These are phyloP conservation scores for Psophocarpus tetragonolobus DNA, from an alignment of 306 rosid species.

Conservation along the genomic window DNA sequence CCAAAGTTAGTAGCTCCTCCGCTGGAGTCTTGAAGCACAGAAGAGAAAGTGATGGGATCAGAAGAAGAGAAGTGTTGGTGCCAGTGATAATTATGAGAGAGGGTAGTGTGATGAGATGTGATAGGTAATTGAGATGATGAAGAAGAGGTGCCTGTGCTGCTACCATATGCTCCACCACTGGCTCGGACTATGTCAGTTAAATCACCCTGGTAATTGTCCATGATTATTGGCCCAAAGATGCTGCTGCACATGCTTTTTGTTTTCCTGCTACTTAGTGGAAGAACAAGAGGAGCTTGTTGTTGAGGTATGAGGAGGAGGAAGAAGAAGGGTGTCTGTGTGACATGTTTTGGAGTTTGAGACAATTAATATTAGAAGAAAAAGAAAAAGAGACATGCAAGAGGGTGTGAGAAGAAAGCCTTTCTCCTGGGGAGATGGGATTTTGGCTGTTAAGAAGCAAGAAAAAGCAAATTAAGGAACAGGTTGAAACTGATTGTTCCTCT, in stretches of 20 bases:
- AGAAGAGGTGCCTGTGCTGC: slow-evolving; percentile 16
- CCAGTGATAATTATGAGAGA: slow-evolving; percentile 28
- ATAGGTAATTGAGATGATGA: slow-evolving; percentile 19
- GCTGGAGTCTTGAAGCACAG: slow-evolving; percentile 34
- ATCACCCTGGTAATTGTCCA: slow-evolving; percentile 90
- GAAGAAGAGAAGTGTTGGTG: slow-evolving; percentile 16
- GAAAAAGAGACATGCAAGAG: too few species aligned
- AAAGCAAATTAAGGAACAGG: slow-evolving; percentile 38
- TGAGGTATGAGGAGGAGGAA: background rate
- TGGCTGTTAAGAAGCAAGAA: slow-evolving; percentile 42
- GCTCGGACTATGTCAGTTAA: slow-evolving; percentile 76
- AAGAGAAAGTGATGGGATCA: slow-evolving; percentile 44
- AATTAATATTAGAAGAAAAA: too few species aligned
- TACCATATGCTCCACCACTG: slow-evolving; percentile 38
- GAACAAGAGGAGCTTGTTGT: background rate
- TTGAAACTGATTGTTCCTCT: slow-evolving; percentile 43
- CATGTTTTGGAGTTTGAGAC: slow-evolving; percentile 28
- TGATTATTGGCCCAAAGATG: slow-evolving; percentile 33
- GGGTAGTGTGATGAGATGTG: slow-evolving; percentile 23
- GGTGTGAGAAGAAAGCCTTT: background rate
- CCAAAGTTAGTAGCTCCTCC: slow-evolving; percentile 49
- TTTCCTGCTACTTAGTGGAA: background rate
- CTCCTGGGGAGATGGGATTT: slow-evolving; percentile 33
- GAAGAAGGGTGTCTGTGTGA: background rate
- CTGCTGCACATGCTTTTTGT: slow-evolving; percentile 54